Evolutionary conservation across 208 protist genomes (phyloP).

Genomic region (Leishmania mexicana): DNA sequence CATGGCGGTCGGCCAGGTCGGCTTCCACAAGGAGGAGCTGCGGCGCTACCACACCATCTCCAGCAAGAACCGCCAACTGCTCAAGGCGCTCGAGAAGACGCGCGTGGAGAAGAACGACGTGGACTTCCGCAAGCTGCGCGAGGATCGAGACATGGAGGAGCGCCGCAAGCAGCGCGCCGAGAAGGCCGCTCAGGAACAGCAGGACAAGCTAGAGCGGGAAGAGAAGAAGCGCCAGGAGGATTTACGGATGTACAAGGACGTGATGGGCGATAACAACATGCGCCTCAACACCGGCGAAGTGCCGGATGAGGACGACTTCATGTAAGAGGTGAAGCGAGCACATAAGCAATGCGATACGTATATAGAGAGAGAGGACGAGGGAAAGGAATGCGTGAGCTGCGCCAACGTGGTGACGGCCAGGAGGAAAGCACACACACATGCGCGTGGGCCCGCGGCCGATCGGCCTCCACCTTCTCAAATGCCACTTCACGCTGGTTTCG

Average conservation of each 20-base stretch:
- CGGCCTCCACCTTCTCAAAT: neutral
- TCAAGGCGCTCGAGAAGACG: constrained; percentile 95
- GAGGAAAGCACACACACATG: neutral
- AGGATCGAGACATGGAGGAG: constrained; percentile 80
- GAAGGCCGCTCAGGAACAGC: constrained; percentile 44
- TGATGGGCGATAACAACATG: constrained; percentile 89
- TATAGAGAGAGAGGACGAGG: too few relatives aligned
- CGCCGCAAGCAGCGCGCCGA: constrained; percentile 47
- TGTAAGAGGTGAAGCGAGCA: constrained; percentile 54
- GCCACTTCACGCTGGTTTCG: neutral
- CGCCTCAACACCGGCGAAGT: constrained; percentile 79
- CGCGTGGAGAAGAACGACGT: constrained; percentile 92
- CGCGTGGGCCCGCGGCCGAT: neutral
- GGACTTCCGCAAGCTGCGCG: constrained; percentile 74
- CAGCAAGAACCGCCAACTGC: constrained; percentile 86
- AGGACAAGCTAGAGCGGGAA: constrained; percentile 71
- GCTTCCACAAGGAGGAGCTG: constrained; percentile 92
- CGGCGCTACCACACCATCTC: constrained; percentile 79
- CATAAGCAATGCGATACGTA: neutral
- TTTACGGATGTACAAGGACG: constrained; percentile 77
- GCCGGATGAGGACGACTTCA: constrained; percentile 95
- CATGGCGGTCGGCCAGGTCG: constrained; percentile 97
- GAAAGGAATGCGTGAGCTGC: too few relatives aligned
- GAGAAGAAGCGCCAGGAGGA: constrained; percentile 80
- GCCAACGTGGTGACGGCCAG: neutral